These are phyloP conservation scores for Phytophthora colocasiae DNA, from an alignment of 352 stramenopile species.

Conservation along the genomic window DNA sequence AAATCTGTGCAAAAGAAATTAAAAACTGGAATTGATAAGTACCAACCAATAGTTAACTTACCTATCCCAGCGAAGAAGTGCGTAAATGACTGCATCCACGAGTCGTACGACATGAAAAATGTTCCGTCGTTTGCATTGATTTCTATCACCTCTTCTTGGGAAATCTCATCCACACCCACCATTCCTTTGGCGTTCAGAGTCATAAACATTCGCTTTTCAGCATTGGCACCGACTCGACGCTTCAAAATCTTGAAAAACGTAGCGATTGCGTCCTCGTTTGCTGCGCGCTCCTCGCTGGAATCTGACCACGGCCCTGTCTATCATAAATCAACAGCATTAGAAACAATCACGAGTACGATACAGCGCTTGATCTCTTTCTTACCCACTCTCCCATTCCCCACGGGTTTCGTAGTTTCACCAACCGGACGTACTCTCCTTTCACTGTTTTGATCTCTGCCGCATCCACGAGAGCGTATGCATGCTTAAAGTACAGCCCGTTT, in stretches of 20 bases:
- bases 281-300: slow-evolving; percentile 68
- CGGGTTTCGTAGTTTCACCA: slow-evolving; percentile 90
- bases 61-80: slow-evolving; percentile 92
- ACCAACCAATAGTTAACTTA: slow-evolving; percentile 25
- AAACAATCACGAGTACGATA: no score
- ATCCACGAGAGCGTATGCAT: slow-evolving; percentile 89
- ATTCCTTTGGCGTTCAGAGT: slow-evolving; percentile 58
- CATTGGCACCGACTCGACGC: slow-evolving; percentile 68
- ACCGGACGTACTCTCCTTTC: slow-evolving; percentile 54
- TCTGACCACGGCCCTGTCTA: slow-evolving; percentile 89
- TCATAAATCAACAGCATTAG: no score
- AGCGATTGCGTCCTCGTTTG: slow-evolving; percentile 85
- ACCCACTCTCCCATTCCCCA: slow-evolving; percentile 94
- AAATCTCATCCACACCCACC: slow-evolving; percentile 65
- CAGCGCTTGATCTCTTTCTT: slow-evolving; percentile 12
- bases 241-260: slow-evolving; percentile 79
- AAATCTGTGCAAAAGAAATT: slow-evolving; percentile 62
- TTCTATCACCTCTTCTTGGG: slow-evolving; percentile 78
- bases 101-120: slow-evolving; percentile 93
- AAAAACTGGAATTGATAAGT: neutral
- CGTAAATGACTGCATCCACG: slow-evolving; percentile 90
- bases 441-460: slow-evolving; percentile 70
- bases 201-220: slow-evolving; percentile 72
- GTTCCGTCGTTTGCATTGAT: slow-evolving; percentile 90
- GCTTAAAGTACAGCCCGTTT: slow-evolving; percentile 88